These are phyloP conservation scores for Gossypium australe DNA, from an alignment of 345 rosid species.

Conservation along the genomic window DNA sequence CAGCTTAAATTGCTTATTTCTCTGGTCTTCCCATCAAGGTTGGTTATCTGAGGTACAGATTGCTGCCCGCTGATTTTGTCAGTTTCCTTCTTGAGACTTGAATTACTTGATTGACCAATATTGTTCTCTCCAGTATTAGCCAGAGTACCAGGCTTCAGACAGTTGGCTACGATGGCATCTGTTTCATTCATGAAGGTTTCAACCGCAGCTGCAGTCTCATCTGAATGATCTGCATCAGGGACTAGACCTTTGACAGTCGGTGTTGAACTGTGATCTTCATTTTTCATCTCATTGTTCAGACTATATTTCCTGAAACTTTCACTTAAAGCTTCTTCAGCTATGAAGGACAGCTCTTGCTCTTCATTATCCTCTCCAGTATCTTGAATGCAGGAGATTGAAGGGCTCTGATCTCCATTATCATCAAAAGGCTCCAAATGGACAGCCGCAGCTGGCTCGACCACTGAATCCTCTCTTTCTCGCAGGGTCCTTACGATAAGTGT, in stretches of 20 bases:
- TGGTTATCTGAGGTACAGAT: conserved; percentile 28
- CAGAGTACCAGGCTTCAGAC: conserved; percentile 7
- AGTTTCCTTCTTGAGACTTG: conserved; percentile 18
- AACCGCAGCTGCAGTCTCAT: conserved; percentile 9
- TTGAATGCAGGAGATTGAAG: conserved; percentile 29
- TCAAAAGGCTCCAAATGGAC: conserved; percentile 50
- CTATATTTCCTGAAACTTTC: conserved; percentile 26
- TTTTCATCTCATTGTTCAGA: conserved; percentile 24
- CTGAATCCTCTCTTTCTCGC: conserved; percentile 59
- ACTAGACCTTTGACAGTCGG: conserved; percentile 14
- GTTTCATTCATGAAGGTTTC: conserved; percentile 13
- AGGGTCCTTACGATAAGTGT: conserved; percentile 52
- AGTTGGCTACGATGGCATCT: conserved; percentile 14
- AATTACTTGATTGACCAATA: conserved; percentile 35
- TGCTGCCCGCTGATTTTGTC: conserved; percentile 25
- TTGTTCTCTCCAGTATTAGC: conserved; percentile 20
- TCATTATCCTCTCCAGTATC: conserved; percentile 30
- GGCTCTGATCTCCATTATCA: conserved; percentile 55
- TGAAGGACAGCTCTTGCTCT: conserved; percentile 28
- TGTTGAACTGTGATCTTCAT: conserved; percentile 16
- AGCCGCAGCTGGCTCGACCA: conserved; percentile 35
- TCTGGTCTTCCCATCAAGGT: conserved; percentile 1
- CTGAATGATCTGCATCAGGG: conserved; percentile 14
- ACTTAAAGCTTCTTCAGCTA: conserved; percentile 32
- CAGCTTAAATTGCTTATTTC: conserved; percentile 13